A percentile compares a stretch with the other conserved stretches of the same genome.
phyloP scores from a whole-genome alignment of 768 basidiomycete species.

The Leccinum barrowsii region DNA sequence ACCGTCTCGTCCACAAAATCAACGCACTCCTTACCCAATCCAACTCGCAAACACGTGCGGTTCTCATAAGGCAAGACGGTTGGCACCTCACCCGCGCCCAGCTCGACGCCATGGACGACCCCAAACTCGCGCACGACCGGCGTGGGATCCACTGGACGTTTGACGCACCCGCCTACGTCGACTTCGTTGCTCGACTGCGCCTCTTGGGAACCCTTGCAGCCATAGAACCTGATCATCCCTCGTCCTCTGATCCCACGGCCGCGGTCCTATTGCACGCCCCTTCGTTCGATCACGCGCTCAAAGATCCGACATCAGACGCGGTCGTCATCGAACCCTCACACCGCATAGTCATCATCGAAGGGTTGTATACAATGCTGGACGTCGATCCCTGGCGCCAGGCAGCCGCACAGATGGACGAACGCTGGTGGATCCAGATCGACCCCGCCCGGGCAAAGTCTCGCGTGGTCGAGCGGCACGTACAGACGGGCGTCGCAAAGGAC shows the following conservation, averaged over 20 bases:
- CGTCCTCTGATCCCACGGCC: constrained; percentile 65
- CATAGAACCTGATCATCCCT: constrained; percentile 33
- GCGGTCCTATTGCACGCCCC: constrained; percentile 39
- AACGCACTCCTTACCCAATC: constrained; percentile 40
- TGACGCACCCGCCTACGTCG: constrained; percentile 65
- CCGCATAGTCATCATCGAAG: constrained; percentile 83
- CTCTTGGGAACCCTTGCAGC: constrained; percentile 19
- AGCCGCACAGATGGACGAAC: constrained; percentile 64
- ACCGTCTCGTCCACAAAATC: constrained; percentile 48
- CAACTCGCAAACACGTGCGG: constrained; percentile 33
- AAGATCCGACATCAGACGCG: constrained; percentile 68
- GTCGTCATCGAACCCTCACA: constrained; percentile 58
- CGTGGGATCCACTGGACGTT: constrained; percentile 93
- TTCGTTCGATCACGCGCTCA: constrained; percentile 82
- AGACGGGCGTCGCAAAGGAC: constrained; percentile 68
- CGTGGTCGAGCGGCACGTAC: constrained; percentile 70
- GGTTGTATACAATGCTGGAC: constrained; percentile 81
- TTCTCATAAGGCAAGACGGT: constrained; percentile 82
- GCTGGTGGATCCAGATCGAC: constrained; percentile 70
- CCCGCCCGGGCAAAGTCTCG: constrained; percentile 52
- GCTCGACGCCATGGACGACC: constrained; percentile 73
- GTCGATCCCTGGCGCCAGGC: constrained; percentile 70
- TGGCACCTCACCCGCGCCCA: constrained; percentile 86
- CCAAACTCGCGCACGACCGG: constrained; percentile 70
- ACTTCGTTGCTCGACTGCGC: constrained; percentile 60